These are phyloP conservation scores for Pulveroboletus sp. DNA, from an alignment of 768 basidiomycete species.

Conservation along the genomic window DNA sequence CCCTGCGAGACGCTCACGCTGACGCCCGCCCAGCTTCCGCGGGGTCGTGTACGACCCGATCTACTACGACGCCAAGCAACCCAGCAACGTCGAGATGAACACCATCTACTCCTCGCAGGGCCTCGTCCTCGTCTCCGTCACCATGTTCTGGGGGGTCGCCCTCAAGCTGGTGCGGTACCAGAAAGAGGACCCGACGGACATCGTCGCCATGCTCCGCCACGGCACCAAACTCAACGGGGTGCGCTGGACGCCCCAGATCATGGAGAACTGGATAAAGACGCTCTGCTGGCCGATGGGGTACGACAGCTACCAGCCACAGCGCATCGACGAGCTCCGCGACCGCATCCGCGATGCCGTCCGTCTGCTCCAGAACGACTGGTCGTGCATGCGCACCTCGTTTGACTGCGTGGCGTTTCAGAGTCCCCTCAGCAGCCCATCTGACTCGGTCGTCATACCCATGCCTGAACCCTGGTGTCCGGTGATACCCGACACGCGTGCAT, in stretches of 20 bases:
- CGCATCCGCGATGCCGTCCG: conserved; percentile 55
- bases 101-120: conserved; percentile 57
- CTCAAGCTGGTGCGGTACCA: conserved; percentile 68
- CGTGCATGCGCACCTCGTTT: conserved; percentile 3
- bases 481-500: conserved; percentile 2
- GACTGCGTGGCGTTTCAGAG: conserved; percentile 6
- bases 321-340: conserved; percentile 42
- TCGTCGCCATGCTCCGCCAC: conserved; percentile 62
- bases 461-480: conserved; percentile 24
- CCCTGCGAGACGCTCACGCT: conserved; percentile 7
- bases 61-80: conserved; percentile 46
- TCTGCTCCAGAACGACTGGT: conserved; percentile 17
- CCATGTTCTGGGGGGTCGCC: conserved; percentile 69
- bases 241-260: conserved; percentile 49
- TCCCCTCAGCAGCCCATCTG: conserved; percentile 10
- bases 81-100: conserved; percentile 49
- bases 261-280: conserved; percentile 55
- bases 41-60: conserved; percentile 54
- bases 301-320: conserved; percentile 40
- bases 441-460: conserved; percentile 12
- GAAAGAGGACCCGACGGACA: conserved; percentile 60
- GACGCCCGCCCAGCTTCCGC: conserved; percentile 11
- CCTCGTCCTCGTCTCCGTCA: conserved; percentile 55
- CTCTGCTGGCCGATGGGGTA: conserved; percentile 68
- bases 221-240: conserved; percentile 50